Evolutionary conservation across 2,329 filamentous ascomycete species (phyloP), one percentile per base, ranked within the genome.

Genomic region (Calonectria pseudoturangicola): DNA sequence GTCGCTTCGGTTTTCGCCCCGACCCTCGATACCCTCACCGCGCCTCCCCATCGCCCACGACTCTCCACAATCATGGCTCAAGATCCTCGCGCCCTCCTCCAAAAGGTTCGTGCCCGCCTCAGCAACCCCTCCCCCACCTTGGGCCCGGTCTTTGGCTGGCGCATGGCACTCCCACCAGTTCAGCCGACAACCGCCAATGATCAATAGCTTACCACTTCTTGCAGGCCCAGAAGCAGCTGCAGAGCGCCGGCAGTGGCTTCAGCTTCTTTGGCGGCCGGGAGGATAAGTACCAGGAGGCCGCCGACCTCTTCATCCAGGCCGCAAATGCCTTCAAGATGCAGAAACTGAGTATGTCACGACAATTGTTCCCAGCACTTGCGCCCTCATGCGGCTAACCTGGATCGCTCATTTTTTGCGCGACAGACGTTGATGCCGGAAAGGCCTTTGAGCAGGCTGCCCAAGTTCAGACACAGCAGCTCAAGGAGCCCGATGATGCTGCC

Each of bases 261-360:
- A 94, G 92, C 83, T 92, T 98, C 85, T 98, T 99, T 80, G 94
- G 95, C 51, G 94, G 94, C 56, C 91, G 92, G 71, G 90, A 94
- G 80, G 95, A 98, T 75, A 98, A 98, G 85, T 96, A 94, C 82
- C 94, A 97, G 86, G 92, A 93, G 86, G 96, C 96, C 16, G 95
- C 94, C 75, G 95, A 98, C 78, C 88, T 97, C 76, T 98, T 95
- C 82, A 92, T 91, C 73, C 92, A 98, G 84, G 96, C 96, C 48
- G 97, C 93, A 74, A 98, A 98, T 87, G 95, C 95, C 72, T 98
- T 98, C 84, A 91, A 95, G 82, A 92, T 97, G 88, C 93, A 97
- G 85, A 94, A 94, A 83, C 91, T 93, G 87, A 93, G 95, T 96
- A 87, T 79, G 88, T 82, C 27, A 12, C 27, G 9, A 48, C 18